phyloP scores from a whole-genome alignment of 1,139 yeast genomes.

The Suhomyces anneliseae region DNA sequence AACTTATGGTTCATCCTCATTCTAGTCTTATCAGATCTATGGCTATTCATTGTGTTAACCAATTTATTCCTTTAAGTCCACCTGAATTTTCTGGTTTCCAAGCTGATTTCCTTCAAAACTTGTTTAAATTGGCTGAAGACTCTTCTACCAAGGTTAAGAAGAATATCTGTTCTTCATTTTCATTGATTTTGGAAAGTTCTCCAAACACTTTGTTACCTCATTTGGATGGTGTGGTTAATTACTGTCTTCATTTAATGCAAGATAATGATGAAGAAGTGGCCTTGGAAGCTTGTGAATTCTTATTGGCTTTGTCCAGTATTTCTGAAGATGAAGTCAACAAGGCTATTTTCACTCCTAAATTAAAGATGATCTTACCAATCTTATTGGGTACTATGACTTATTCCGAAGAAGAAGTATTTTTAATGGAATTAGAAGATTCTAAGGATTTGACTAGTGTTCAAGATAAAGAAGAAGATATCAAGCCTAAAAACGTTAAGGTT shows the following conservation, averaged over 20 bases:
- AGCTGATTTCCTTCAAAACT: constrained; percentile 61
- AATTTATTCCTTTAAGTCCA: constrained; percentile 67
- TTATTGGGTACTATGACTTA: constrained; percentile 83
- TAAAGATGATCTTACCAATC: constrained; percentile 68
- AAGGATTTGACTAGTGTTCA: constrained; percentile 66
- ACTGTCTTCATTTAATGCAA: constrained; percentile 77
- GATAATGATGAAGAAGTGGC: constrained; percentile 72
- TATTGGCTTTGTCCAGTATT: constrained; percentile 69
- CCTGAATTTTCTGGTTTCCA: constrained; percentile 64
- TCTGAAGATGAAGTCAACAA: constrained; percentile 48
- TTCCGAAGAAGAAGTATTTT: constrained; percentile 74
- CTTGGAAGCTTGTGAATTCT: constrained; percentile 89
- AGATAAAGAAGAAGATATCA: constrained; percentile 85
- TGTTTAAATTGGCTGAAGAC: constrained; percentile 68
- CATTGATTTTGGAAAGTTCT: constrained; percentile 68
- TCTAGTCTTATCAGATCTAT: constrained; percentile 58
- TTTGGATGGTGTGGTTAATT: constrained; percentile 79
- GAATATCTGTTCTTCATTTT: constrained; percentile 77
- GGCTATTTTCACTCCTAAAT: constrained; percentile 53
- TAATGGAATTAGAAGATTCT: constrained; percentile 69
- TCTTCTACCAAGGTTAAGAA: constrained; percentile 60
- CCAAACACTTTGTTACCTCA: constrained; percentile 84
- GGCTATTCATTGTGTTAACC: constrained; percentile 73
- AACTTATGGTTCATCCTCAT: constrained; percentile 39
- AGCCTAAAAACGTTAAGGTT: constrained; percentile 70